Conservation (phyloP, 2,329 filamentous ascomycete species). For the Fusarium drepaniforme region DNA sequence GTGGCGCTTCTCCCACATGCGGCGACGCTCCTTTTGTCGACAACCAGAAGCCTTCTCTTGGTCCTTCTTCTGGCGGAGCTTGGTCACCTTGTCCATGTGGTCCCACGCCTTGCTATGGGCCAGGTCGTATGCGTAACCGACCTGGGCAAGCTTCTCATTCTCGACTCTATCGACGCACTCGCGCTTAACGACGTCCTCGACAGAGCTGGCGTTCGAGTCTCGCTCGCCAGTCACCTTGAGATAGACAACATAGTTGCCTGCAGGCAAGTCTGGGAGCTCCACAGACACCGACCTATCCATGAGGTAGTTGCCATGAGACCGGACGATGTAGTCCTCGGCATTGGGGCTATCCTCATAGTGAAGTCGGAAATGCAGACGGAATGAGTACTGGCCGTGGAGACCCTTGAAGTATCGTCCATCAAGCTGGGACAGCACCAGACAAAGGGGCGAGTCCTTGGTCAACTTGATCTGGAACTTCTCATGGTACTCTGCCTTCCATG, state of each 20-base stretch:
- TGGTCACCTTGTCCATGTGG: conserved; percentile 62
- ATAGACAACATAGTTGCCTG: conserved; percentile 69
- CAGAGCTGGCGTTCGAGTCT: conserved; percentile 55
- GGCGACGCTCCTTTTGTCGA: conserved; percentile 58
- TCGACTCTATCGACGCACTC: conserved; percentile 60
- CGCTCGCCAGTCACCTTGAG: conserved; percentile 67
- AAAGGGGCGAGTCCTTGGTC: conserved; percentile 67
- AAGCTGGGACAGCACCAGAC: conserved; percentile 72
- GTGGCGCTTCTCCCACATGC: conserved; percentile 63
- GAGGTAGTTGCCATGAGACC: conserved; percentile 69
- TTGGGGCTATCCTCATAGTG: conserved; percentile 61
- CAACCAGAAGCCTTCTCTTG: conserved; percentile 62
- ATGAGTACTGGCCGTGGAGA: conserved; percentile 69
- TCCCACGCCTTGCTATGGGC: conserved; percentile 69
- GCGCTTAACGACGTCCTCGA: conserved; percentile 68
- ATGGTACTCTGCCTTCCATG: conserved; percentile 72
- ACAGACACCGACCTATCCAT: conserved; percentile 71
- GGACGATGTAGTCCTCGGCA: conserved; percentile 70
- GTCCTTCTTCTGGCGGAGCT: conserved; percentile 62
- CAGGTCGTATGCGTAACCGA: conserved; percentile 70
- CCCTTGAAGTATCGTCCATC: conserved; percentile 73
- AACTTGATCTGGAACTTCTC: conserved; percentile 71
- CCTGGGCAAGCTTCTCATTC: conserved; percentile 70
- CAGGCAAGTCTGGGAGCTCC: conserved; percentile 66
- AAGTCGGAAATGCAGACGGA: conserved; percentile 63